Evolutionary conservation across 2,329 filamentous ascomycete species (phyloP).

Genomic region (Colletotrichum aenigma): DNA sequence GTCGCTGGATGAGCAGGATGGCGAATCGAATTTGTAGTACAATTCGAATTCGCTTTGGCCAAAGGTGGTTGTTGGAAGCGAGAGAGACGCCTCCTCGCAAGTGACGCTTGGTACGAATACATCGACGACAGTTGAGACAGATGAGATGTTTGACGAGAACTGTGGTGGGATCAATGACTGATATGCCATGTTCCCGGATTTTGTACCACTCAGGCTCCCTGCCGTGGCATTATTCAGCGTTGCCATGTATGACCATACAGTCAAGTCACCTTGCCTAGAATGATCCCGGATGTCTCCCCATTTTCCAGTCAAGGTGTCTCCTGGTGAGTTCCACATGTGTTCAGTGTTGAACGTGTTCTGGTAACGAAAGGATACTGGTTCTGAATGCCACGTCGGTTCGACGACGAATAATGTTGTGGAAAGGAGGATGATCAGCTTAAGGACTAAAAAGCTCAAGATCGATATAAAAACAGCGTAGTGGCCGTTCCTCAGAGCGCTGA

Average conservation of each 20-base stretch:
- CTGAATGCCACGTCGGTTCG: background rate
- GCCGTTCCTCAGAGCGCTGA: fast-evolving
- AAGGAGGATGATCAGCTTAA: background rate
- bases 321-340: background rate
- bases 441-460: fast-evolving
- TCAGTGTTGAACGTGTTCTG: fast-evolving
- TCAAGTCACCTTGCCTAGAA: background rate
- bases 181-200: no score
- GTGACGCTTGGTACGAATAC: no score
- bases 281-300: no score
- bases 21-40: no score
- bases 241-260: no score
- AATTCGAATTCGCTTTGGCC: no score
- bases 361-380: fast-evolving
- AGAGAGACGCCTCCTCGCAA: no score
- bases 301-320: no score
- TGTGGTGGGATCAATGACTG: fast-evolving
- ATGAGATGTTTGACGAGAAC: no score
- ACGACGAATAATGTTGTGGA: background rate
- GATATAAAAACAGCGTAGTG: background rate
- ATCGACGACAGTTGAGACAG: fast-evolving
- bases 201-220: fast-evolving
- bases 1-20: no score
- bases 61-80: fast-evolving
- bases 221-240: fast-evolving